Percentiles rank a stretch among this genome's conserved stretches.
Evolutionary conservation across 1,284 basidiomycete species (phyloP).

Genomic region (Ustilago sp.): DNA sequence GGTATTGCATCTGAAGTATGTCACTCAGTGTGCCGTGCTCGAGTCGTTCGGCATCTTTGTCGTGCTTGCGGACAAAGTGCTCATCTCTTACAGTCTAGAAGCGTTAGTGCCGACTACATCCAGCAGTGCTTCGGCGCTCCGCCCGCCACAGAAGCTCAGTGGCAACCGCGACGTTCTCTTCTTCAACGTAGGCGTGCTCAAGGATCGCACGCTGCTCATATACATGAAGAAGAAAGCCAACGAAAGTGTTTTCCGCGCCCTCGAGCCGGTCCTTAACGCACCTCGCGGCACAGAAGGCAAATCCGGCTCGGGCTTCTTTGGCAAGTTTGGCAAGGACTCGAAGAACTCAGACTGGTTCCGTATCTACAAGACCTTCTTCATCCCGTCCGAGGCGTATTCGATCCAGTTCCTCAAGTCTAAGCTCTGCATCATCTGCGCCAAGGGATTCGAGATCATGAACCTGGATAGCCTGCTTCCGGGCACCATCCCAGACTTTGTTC

Average conservation of each 20-base stretch:
- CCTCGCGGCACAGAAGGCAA: conserved; percentile 78
- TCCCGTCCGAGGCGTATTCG: conserved; percentile 87
- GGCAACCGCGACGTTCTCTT: conserved; percentile 90
- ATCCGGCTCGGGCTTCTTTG: conserved; percentile 74
- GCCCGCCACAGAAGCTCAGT: conserved; percentile 83
- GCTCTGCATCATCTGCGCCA: conserved; percentile 89
- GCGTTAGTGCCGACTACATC: conserved; percentile 89
- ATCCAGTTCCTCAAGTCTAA: conserved; percentile 90
- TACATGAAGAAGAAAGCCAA: conserved; percentile 93
- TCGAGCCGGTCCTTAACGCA: conserved; percentile 89
- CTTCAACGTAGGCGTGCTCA: conserved; percentile 89
- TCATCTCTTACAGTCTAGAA: conserved; percentile 84
- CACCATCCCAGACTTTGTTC: conserved; percentile 77
- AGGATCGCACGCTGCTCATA: conserved; percentile 86
- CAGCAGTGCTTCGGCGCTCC: conserved; percentile 69
- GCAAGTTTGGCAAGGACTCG: conserved; percentile 80
- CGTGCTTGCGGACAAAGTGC: conserved; percentile 87
- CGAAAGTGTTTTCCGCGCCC: conserved; percentile 91
- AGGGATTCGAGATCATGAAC: conserved; percentile 94
- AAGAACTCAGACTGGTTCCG: conserved; percentile 91
- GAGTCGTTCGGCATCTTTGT: conserved; percentile 96
- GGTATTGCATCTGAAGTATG: conserved; percentile 87
- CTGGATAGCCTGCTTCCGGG: conserved; percentile 82
- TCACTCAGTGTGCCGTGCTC: conserved; percentile 92
- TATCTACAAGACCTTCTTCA: conserved; percentile 89